A percentile compares a stretch with the other conserved stretches of the same genome.
Evolutionary conservation across 805 yeast species (phyloP).

Genomic region (Wickerhamomyces alni): DNA sequence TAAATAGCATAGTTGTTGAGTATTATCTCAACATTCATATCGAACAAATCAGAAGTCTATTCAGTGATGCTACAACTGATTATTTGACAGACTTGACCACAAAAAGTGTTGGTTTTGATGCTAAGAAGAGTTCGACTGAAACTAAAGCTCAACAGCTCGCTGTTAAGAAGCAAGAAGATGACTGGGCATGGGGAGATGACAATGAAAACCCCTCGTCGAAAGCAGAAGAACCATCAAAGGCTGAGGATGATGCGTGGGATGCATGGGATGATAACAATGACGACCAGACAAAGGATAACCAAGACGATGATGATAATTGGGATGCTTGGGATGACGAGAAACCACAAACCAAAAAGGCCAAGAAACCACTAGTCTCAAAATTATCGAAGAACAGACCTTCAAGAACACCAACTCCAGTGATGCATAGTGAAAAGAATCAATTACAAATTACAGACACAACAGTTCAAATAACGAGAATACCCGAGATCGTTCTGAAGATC

Average conservation of each 20-base stretch:
- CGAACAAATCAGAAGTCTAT: conserved; percentile 10
- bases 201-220: conserved; percentile 2
- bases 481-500: conserved; percentile 8
- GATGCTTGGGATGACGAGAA: conserved; percentile 1
- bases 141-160: background rate
- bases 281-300: background rate
- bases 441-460: background rate
- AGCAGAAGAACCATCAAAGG: background rate
- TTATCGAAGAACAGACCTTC: conserved; percentile 10
- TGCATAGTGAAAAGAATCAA: background rate
- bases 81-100: background rate
- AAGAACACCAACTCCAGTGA: conserved; percentile 4
- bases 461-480: conserved; percentile 6
- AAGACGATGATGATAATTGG: background rate
- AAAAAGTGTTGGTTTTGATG: background rate
- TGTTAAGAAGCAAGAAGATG: conserved; percentile 4
- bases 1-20: conserved; percentile 16
- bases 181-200: conserved; percentile 14
- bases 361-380: conserved; percentile 15
- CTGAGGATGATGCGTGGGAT: conserved; percentile 18
- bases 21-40: conserved; percentile 17
- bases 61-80: background rate
- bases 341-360: background rate
- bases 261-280: conserved; percentile 20
- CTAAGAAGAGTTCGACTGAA: background rate